Conservation (phyloP, 1,284 basidiomycete genomes). For the Volvariella volvacea region DNA sequence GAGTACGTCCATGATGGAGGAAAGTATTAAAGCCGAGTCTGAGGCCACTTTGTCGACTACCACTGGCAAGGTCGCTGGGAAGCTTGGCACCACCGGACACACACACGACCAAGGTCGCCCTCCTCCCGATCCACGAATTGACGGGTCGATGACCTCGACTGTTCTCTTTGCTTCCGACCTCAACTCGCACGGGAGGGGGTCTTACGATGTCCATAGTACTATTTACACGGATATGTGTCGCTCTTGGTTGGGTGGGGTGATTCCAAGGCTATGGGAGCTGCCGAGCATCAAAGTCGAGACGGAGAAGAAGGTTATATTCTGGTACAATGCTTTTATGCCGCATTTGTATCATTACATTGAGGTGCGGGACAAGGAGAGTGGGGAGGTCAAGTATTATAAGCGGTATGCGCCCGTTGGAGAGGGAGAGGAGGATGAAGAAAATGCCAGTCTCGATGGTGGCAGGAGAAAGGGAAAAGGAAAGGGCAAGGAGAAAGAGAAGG, state of each 20-base stretch:
- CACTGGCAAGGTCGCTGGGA: too few species aligned
- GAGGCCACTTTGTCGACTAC: too few species aligned
- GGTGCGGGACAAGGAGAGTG: constrained; percentile 18
- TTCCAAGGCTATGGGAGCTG: constrained; percentile 23
- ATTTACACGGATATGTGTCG: constrained; percentile 19
- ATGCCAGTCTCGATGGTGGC: background rate
- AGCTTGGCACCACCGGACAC: too few species aligned
- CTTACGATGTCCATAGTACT: constrained; percentile 13
- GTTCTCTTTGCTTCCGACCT: constrained; percentile 12
- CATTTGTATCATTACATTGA: constrained; percentile 21
- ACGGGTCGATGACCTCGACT: constrained; percentile 16
- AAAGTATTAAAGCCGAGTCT: too few species aligned
- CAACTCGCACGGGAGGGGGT: constrained; percentile 2
- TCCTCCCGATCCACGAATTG: constrained; percentile 14
- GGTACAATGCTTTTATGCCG: constrained; percentile 20
- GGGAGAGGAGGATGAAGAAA: background rate
- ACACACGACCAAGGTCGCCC: too few species aligned
- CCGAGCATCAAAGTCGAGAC: constrained; percentile 21
- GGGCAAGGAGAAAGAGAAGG: constrained; percentile 18
- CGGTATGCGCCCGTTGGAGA: constrained; percentile 9
- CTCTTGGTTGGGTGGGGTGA: constrained; percentile 12
- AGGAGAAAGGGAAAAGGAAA: constrained; percentile 1
- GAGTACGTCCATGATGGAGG: too few species aligned
- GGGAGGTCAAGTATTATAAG: constrained; percentile 15
- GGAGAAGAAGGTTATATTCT: constrained; percentile 14